phyloP scores from a whole-genome alignment of 2,329 filamentous ascomycete genomes.

The Trichothecium sympodiale region DNA sequence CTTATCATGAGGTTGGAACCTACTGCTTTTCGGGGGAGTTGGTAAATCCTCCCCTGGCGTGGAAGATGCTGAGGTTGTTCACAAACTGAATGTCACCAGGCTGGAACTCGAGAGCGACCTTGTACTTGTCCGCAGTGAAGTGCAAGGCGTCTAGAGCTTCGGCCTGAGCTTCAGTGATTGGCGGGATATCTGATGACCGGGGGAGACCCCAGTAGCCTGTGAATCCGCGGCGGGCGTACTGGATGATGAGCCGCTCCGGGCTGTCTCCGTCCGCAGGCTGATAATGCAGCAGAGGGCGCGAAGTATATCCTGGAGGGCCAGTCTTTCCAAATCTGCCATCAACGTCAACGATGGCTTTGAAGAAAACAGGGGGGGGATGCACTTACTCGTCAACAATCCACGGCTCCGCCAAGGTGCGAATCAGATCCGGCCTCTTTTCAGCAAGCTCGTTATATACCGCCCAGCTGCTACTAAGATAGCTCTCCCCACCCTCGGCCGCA shows the following conservation, averaged over 20 bases:
- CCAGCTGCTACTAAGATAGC: conserved; percentile 46
- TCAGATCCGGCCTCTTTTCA: conserved; percentile 43
- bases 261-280: conserved; percentile 31
- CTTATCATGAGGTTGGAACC: conserved; percentile 10
- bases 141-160: conserved; percentile 42
- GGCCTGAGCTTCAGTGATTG: conserved; percentile 41
- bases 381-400: conserved; percentile 34
- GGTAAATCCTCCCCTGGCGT: conserved; percentile 37
- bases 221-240: conserved; percentile 49
- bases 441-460: conserved; percentile 54
- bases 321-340: conserved; percentile 38
- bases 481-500: conserved; percentile 41
- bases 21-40: conserved; percentile 32
- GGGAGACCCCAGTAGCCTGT: conserved; percentile 46
- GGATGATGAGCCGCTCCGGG: conserved; percentile 45
- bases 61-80: conserved; percentile 44
- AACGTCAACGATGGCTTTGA: conserved; percentile 17
- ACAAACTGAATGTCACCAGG: conserved; percentile 43
- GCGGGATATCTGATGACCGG: conserved; percentile 40
- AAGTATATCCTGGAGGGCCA: conserved; percentile 28
- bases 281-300: conserved; percentile 44
- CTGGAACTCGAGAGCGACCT: conserved; percentile 32
- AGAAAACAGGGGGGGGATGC: neutral
- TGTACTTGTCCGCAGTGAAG: conserved; percentile 34
- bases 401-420: conserved; percentile 40